Conservation (phyloP, 1,139 yeast species). For the Yamadazyma aaseri region DNA sequence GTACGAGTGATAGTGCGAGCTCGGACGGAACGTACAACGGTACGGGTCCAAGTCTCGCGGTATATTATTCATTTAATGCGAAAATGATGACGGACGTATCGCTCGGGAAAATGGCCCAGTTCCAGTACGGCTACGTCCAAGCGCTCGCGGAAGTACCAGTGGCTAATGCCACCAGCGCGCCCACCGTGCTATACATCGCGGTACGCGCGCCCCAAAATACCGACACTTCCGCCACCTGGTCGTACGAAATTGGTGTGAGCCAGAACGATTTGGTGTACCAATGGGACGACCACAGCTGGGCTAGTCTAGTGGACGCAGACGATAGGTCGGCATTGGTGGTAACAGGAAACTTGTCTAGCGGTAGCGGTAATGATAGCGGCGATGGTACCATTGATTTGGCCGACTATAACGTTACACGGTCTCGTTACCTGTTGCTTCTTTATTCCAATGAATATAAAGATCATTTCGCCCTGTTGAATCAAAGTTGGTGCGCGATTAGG, state of each 20-base stretch:
- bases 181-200: conserved; percentile 44
- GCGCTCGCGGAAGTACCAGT: conserved; percentile 48
- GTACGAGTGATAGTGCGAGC: no score
- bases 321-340: conserved; percentile 65
- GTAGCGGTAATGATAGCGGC: no score
- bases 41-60: conserved; percentile 35
- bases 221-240: conserved; percentile 44
- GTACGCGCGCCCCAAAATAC: conserved; percentile 47
- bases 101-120: conserved; percentile 30
- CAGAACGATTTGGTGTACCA: conserved; percentile 64
- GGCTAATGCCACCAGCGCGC: conserved; percentile 14
- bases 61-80: conserved; percentile 51
- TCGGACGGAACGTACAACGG: no score
- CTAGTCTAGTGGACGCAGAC: conserved; percentile 71
- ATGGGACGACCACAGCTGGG: conserved; percentile 63
- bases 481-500: conserved; percentile 74
- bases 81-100: conserved; percentile 34
- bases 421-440: conserved; percentile 45
- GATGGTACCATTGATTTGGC: conserved; percentile 15
- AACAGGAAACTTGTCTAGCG: conserved; percentile 61
- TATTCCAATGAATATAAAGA: conserved; percentile 42
- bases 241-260: conserved; percentile 69
- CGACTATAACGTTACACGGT: conserved; percentile 27
- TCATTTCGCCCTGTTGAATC: conserved; percentile 43
- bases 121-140: conserved; percentile 52